phyloP scores from a whole-genome alignment of 495 filamentous ascomycete genomes.

The Penicillium alfredii region DNA sequence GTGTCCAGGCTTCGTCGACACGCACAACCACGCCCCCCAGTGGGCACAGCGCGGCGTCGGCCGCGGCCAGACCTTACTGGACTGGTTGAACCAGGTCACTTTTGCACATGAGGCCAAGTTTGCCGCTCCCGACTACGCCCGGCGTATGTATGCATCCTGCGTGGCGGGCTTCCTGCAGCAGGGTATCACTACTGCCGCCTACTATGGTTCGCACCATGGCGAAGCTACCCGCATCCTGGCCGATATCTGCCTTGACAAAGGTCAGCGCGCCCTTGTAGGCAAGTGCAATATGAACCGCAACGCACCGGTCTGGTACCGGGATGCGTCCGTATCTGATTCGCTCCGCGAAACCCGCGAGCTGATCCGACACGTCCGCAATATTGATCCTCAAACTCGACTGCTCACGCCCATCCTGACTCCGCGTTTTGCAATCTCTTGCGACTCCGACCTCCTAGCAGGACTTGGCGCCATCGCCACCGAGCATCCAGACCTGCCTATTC shows the following conservation, averaged over 20 bases:
- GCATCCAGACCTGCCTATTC: conserved; percentile 51
- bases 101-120: conserved; percentile 60
- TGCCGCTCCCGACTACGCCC: conserved; percentile 46
- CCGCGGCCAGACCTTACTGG: conserved; percentile 50
- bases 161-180: conserved; percentile 54
- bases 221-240: conserved; percentile 55
- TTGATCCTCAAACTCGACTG: conserved; percentile 25
- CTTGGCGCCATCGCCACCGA: conserved; percentile 46
- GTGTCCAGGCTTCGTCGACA: conserved; percentile 58
- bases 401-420: conserved; percentile 58
- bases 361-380: conserved; percentile 36
- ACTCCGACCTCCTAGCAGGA: conserved; percentile 42
- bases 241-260: conserved; percentile 47
- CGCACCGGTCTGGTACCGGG: conserved; percentile 54
- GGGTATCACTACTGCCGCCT: conserved; percentile 60
- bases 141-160: conserved; percentile 44
- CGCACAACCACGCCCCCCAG: conserved; percentile 62
- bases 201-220: conserved; percentile 57
- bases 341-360: conserved; percentile 48
- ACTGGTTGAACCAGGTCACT: conserved; percentile 56
- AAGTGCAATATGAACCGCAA: conserved; percentile 63
- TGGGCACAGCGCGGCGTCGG: conserved; percentile 56
- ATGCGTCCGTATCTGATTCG: conserved; percentile 42
- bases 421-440: conserved; percentile 58
- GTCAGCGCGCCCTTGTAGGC: conserved; percentile 60